phyloP scores from a whole-genome alignment of 2,329 filamentous ascomycete genomes.

The Fusarium xyrophilum region DNA sequence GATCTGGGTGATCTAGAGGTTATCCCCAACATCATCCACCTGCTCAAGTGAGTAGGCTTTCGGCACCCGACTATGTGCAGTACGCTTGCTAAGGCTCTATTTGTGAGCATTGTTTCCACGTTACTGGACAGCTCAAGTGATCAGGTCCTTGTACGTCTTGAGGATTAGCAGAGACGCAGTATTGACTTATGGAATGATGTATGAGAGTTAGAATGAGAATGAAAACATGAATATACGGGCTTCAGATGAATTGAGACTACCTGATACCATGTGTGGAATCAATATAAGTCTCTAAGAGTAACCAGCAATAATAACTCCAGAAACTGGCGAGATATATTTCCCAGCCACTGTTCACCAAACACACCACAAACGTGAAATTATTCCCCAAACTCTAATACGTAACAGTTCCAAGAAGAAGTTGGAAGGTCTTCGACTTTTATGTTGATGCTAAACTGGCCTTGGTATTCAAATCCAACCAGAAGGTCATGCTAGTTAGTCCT shows the following conservation, averaged over 20 bases:
- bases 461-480: accelerated
- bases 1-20: not conserved
- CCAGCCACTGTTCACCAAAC: not conserved
- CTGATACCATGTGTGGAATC: accelerated
- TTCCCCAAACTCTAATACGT: not conserved
- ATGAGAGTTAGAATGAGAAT: not conserved
- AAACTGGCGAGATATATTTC: not conserved
- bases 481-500: too few species aligned
- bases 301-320: not conserved
- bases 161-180: too few species aligned
- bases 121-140: accelerated
- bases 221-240: too few species aligned
- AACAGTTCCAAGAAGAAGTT: accelerated
- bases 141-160: not conserved
- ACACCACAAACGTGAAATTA: accelerated
- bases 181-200: not conserved
- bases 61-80: too few species aligned
- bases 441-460: accelerated
- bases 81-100: too few species aligned
- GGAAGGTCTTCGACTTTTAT: accelerated
- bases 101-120: accelerated
- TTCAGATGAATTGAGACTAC: accelerated
- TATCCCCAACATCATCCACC: not conserved
- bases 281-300: accelerated
- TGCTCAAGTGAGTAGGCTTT: not conserved